Base-by-base conservation (phyloP, 441 rosid genomes). In the Eruca vesicaria region DNA sequence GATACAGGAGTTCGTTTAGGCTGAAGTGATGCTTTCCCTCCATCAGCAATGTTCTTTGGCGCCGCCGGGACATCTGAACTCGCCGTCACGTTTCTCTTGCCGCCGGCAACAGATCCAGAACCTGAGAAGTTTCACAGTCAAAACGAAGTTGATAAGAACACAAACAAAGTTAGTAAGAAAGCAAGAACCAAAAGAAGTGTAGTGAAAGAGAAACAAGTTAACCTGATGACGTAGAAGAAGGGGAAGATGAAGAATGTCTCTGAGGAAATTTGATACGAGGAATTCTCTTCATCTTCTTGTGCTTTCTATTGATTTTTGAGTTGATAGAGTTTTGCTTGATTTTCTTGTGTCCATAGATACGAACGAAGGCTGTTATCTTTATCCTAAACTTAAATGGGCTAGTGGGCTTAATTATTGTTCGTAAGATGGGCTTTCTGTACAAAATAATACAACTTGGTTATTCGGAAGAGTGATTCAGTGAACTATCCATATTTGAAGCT, bases 21-120 rank as follows among this genome's bases (percentile, higher is more conserved):
- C 88, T 89, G 91, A 70, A 91, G 90, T 18, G 98, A 87, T 72
- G 98, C 98, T 80, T 86, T 84, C 67, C 97, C 98, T 66, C 97
- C 97, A 35, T 79, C 85, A 5, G 90, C 91, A 71, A 76, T 77
- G 80, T 93, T 81, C 18, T 63, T 80, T 0, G 92, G 93, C 14
- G 90, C 76, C 19, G 92, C 87, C 9, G 94, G 98, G 36, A 93
- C 89, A 59, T 91, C 94, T 2, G 90, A 87, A 10, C 81, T 85
- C 41, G 80, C 69, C 48, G 80, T 71, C 19, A 78, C 76, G 61
- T 31, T 68, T 21, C 74, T 53, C 72, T 74, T 74, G 2, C 55
- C 75, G 55, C 63, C 75, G 57, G 65, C 2, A 19, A 64, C 72
- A 23, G 83, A 62, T 69, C 77, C 81, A 48, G 86, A 78, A 18